phyloP scores from a whole-genome alignment of 176 grass and related monocot species.

The Hordeum vulgare region MorexV3_pseudomolecules_assembly NC_058520.1:70127150-70127649 shows the following conservation, averaged over 20 bases:
- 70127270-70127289: conserved; percentile 40
- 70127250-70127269: conserved; percentile 26
- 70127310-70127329: background rate
- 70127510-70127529: background rate
- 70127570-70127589: background rate
- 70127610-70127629: background rate
- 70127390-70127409: conserved; percentile 1
- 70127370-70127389: background rate
- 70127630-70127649: conserved; percentile 55
- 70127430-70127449: conserved; percentile 29
- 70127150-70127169: background rate
- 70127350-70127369: background rate
- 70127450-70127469: conserved; percentile 39
- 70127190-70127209: conserved; percentile 4
- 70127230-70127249: conserved; percentile 8
- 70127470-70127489: conserved; percentile 11
- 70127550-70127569: background rate
- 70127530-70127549: background rate
- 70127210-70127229: conserved; percentile 27
- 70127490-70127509: conserved; percentile 22
- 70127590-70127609: background rate
- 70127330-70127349: background rate
- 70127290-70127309: conserved; percentile 12
- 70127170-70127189: background rate
- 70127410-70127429: background rate